A percentile compares a stretch with the other conserved stretches of the same genome.
Conservation (phyloP, 139 green algal species). For the Closterium sp. region DNA sequence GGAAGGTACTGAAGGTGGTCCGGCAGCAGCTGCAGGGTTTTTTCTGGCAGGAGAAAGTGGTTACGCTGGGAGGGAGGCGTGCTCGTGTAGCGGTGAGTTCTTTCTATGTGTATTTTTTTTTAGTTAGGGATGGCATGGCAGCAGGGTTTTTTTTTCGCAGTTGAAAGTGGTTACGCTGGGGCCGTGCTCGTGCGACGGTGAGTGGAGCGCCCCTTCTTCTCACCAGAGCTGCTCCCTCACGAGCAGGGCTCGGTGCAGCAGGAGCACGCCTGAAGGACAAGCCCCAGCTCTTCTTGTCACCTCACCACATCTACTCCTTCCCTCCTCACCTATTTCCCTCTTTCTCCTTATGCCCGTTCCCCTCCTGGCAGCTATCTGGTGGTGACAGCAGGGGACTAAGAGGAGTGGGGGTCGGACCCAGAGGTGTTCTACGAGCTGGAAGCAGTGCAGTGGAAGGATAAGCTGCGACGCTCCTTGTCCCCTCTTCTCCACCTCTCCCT, state of each 20-base stretch:
- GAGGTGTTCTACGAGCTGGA: conserved; percentile 73
- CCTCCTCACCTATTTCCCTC: background rate
- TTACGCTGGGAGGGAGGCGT: too few relatives aligned
- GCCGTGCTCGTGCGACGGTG: too few relatives aligned
- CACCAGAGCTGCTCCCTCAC: conserved; percentile 70
- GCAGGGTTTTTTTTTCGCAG: too few relatives aligned
- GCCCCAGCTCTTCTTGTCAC: conserved; percentile 9
- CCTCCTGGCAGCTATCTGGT: conserved; percentile 44
- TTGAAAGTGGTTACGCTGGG: too few relatives aligned
- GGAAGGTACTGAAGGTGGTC: too few relatives aligned
- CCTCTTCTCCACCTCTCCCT: conserved; percentile 14
- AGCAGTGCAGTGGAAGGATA: conserved; percentile 63
- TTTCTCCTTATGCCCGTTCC: conserved; percentile 61
- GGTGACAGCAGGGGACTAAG: conserved; percentile 59
- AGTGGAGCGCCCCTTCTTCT: conserved; percentile 46
- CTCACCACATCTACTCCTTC: too few relatives aligned
- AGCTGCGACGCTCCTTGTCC: conserved; percentile 68
- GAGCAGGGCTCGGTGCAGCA: conserved; percentile 57
- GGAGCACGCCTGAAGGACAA: too few relatives aligned
- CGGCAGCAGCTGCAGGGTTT: too few relatives aligned
- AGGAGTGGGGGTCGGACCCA: conserved; percentile 62
- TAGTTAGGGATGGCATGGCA: too few relatives aligned
- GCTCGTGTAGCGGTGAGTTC: conserved; percentile 47
- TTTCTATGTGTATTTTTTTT: too few relatives aligned
- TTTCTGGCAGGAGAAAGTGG: too few relatives aligned